A percentile compares a stretch with the other conserved stretches of the same genome.
These are phyloP conservation scores for Geotrichum klebahnii DNA, from an alignment of 1,139 yeast genomes.

Conservation along the genomic window DNA sequence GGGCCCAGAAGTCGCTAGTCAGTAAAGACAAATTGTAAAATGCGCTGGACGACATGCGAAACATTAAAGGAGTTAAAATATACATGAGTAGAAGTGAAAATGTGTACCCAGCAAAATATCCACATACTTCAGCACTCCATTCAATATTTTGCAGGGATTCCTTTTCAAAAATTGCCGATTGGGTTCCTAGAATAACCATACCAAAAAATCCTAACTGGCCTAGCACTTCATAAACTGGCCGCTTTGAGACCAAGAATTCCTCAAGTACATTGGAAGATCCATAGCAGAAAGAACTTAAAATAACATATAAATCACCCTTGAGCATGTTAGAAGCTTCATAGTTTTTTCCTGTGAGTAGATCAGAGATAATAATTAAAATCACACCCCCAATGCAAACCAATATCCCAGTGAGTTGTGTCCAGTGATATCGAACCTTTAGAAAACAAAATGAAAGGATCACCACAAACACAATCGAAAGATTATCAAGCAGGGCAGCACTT, in stretches of 20 bases:
- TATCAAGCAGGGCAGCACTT: slow-evolving; percentile 44
- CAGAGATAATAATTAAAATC: slow-evolving; percentile 43
- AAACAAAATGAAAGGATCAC: slow-evolving; percentile 42
- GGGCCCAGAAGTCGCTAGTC: slow-evolving; percentile 47
- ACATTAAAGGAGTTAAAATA: slow-evolving; percentile 42
- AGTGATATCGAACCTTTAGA: slow-evolving; percentile 44
- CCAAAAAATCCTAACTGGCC: slow-evolving; percentile 45
- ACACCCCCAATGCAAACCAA: slow-evolving; percentile 44
- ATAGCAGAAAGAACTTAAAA: slow-evolving; percentile 45
- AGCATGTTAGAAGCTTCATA: slow-evolving; percentile 40
- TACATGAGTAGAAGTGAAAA: slow-evolving; percentile 41
- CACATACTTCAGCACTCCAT: slow-evolving; percentile 43
- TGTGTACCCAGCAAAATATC: slow-evolving; percentile 44
- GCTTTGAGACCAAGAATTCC: slow-evolving; percentile 45
- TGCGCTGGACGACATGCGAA: slow-evolving; percentile 47
- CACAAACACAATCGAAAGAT: slow-evolving; percentile 46
- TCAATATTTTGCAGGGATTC: slow-evolving; percentile 37
- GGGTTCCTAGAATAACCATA: slow-evolving; percentile 43
- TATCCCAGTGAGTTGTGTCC: slow-evolving; percentile 45
- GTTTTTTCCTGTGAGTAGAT: slow-evolving; percentile 42
- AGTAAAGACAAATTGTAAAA: slow-evolving; percentile 44
- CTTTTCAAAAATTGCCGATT: slow-evolving; percentile 44
- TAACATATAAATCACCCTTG: slow-evolving; percentile 45
- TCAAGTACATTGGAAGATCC: slow-evolving; percentile 45
- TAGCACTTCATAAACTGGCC: slow-evolving; percentile 46